Evolutionary conservation across 2,329 filamentous ascomycete genomes (phyloP), one percentile per base, ranked within the genome.

Genomic region (Epichloe sylvatica): DNA sequence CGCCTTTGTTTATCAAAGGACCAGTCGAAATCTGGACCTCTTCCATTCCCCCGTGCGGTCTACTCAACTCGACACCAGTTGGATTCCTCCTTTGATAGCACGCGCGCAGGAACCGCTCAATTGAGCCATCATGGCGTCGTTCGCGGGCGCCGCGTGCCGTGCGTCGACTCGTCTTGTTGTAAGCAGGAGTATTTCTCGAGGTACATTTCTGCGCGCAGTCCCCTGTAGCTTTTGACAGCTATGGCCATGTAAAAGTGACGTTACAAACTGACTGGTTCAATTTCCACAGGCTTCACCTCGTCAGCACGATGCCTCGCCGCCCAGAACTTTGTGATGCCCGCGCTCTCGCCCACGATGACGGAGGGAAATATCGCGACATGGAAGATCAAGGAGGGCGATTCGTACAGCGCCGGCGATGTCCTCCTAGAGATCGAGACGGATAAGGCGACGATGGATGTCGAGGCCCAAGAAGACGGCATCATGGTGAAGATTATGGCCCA

Each of bases 361-460:
- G 88, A 94, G 69, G 88, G 88, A 53, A 92, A 88, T 68, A 94
- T 94, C 61, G 78, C 85, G 45, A 78, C 69, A 53, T 94, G 88
- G 88, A 84, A 81, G 66, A 77, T 94, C 60, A 91, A 91, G 68
- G 88, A 94, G 71, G 88, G 87, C 63, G 86, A 92, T 58, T 76
- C 79, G 47, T 94, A 88, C 67, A 74, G 78, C 46, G 84, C 87
- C 51, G 88, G 88, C 57, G 88, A 94, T 66, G 86, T 94, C 34
- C 75, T 94, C 47, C 80, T 94, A 52, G 88, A 94, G 69, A 92
- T 94, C 64, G 88, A 94, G 71, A 94, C 88, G 52, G 88, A 94
- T 68, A 94, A 94, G 75, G 88, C 88, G 50, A 86, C 86, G 50
- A 94, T 94, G 87, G 89, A 94, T 59, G 88, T 94, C 25, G 89